Conservation (phyloP, 345 rosid species). For the Sisymbrium irio region DNA sequence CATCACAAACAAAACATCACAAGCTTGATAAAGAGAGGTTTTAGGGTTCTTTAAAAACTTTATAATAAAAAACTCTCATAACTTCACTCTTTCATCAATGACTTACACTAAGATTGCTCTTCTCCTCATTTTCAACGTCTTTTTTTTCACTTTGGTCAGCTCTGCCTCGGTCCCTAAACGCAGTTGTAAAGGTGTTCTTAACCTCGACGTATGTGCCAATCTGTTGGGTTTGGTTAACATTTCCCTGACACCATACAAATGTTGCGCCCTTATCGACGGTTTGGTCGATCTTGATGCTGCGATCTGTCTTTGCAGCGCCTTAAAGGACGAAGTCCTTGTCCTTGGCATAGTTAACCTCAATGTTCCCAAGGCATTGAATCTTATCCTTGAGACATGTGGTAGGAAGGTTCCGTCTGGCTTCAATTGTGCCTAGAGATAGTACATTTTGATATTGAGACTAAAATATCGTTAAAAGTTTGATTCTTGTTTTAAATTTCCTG, state of each 20-base stretch:
- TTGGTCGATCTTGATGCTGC: background rate
- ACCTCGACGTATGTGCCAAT: slow-evolving; percentile 22
- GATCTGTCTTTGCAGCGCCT: slow-evolving; percentile 7
- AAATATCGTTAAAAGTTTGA: background rate
- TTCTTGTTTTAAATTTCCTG: background rate
- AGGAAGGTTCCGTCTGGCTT: slow-evolving; percentile 12
- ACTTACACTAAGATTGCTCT: slow-evolving; percentile 18
- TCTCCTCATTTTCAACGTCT: slow-evolving; percentile 8
- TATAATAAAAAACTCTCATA: background rate
- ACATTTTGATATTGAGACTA: background rate
- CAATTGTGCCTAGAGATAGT: background rate
- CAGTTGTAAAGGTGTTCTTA: slow-evolving; percentile 22
- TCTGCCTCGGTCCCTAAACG: background rate
- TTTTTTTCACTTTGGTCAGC: slow-evolving; percentile 27
- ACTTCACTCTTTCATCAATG: background rate
- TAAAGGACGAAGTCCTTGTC: background rate
- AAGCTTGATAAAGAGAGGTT: too few species aligned
- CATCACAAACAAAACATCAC: too few species aligned
- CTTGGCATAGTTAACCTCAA: background rate
- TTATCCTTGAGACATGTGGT: background rate
- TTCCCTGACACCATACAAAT: slow-evolving; percentile 19
- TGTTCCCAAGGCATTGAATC: background rate
- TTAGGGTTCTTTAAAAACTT: too few species aligned
- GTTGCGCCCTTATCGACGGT: slow-evolving; percentile 19
- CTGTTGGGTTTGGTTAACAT: slow-evolving; percentile 20